Conservation (phyloP, 768 basidiomycete species). For the Boletus barrowsii region DNA sequence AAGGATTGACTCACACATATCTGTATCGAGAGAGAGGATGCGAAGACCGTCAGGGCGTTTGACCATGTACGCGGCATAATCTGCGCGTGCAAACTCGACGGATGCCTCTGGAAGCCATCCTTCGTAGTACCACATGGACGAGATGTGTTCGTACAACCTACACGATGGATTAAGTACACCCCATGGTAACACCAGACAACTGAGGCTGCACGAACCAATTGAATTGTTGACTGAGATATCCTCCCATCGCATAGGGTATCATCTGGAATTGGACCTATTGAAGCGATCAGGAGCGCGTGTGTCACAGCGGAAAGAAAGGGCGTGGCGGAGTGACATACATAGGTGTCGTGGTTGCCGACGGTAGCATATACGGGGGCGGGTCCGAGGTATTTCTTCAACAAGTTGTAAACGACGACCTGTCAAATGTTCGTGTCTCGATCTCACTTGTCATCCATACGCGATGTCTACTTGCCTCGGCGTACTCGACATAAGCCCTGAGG, state of each 20-base stretch:
- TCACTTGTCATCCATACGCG: not conserved
- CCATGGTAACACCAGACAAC: not conserved
- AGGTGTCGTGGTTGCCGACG: conserved; percentile 73
- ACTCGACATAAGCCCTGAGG: conserved; percentile 51
- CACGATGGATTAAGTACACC: not conserved
- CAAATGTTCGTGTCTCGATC: not conserved
- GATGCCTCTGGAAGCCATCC: conserved; percentile 41
- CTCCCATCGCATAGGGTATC: conserved; percentile 38
- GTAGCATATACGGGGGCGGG: conserved; percentile 65
- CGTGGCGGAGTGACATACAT: conserved; percentile 34
- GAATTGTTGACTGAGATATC: conserved; percentile 33
- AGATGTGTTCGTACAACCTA: conserved; percentile 49
- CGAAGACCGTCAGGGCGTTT: too few species aligned
- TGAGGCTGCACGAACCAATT: conserved; percentile 34
- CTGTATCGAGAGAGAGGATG: conserved; percentile 45
- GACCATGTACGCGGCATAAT: conserved; percentile 32
- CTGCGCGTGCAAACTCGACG: conserved; percentile 38
- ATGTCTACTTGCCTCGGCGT: conserved; percentile 46
- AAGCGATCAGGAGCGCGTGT: not conserved
- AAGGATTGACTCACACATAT: conserved; percentile 31
- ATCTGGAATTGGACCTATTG: conserved; percentile 27
- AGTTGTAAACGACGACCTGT: conserved; percentile 54
- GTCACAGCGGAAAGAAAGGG: not conserved
- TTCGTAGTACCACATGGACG: conserved; percentile 43
- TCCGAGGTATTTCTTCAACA: conserved; percentile 57